A percentile compares a stretch with the other conserved stretches of the same genome.
Evolutionary conservation across 129 eudicot genomes (phyloP).

Genomic region (Centella asiatica): DNA sequence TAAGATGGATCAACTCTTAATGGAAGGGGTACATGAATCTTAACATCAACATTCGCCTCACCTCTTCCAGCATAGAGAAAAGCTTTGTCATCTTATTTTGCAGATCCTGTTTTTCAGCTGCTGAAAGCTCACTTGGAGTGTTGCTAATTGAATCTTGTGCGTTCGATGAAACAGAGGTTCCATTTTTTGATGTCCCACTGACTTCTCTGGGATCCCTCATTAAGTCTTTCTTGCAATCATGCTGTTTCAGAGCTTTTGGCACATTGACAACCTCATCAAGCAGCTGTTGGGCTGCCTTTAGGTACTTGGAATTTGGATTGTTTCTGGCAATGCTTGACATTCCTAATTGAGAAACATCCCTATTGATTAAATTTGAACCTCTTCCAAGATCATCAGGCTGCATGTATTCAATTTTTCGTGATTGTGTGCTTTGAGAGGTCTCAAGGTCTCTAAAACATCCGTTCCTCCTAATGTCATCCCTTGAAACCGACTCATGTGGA

Average conservation of each 20-base stretch:
- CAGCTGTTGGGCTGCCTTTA: constrained; percentile 71
- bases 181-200: constrained; percentile 30
- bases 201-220: constrained; percentile 29
- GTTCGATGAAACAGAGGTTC: constrained; percentile 3
- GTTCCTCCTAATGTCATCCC: constrained; percentile 8
- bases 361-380: constrained; percentile 21
- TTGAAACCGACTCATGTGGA: constrained; percentile 13
- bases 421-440: constrained; percentile 14
- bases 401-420: constrained; percentile 16
- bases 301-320: constrained; percentile 57
- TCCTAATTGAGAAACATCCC: constrained; percentile 31
- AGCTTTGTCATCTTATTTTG: constrained; percentile 74
- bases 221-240: constrained; percentile 35
- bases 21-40: neutral
- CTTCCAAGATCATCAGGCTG: constrained; percentile 20
- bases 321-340: constrained; percentile 33
- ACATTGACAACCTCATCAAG: constrained; percentile 85
- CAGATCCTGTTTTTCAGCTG: constrained; percentile 69
- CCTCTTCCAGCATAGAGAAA: constrained; percentile 84
- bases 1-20: too few relatives aligned
- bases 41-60: constrained; percentile 7
- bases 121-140: constrained; percentile 43
- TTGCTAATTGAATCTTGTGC: constrained; percentile 22
- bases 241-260: constrained; percentile 43
- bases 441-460: constrained; percentile 14